phyloP scores from a whole-genome alignment of 768 basidiomycete genomes.

The Bullera alba region DNA sequence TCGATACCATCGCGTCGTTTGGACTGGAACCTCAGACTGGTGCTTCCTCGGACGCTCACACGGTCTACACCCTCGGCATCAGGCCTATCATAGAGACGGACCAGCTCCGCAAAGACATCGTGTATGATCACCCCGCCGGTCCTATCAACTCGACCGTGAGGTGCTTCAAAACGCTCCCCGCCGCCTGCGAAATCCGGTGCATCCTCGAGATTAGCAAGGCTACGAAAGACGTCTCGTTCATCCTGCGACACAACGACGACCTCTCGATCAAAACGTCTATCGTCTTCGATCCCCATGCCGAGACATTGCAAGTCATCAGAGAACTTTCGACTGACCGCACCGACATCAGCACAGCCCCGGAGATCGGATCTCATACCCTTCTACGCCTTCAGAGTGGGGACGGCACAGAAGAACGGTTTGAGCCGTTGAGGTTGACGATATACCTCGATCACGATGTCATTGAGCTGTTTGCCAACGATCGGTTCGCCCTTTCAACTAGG shows the following conservation, averaged over 20 bases:
- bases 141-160: neutral
- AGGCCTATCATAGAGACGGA: neutral
- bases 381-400: neutral
- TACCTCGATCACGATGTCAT: slow-evolving; percentile 3
- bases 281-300: neutral
- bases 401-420: neutral
- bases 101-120: neutral
- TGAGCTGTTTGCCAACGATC: slow-evolving; percentile 4
- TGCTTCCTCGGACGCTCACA: neutral
- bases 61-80: neutral
- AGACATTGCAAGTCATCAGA: neutral
- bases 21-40: neutral
- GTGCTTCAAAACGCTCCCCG: neutral
- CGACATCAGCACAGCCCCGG: neutral
- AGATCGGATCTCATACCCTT: neutral
- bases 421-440: neutral
- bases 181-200: neutral
- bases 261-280: neutral
- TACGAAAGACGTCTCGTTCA: neutral
- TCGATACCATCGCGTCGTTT: neutral
- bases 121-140: neutral
- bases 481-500: neutral
- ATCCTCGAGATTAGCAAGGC: neutral
- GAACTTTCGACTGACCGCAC: neutral
- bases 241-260: neutral